These are phyloP conservation scores for Populus pruinosa DNA, from an alignment of 345 rosid species.

Conservation along the genomic window DNA sequence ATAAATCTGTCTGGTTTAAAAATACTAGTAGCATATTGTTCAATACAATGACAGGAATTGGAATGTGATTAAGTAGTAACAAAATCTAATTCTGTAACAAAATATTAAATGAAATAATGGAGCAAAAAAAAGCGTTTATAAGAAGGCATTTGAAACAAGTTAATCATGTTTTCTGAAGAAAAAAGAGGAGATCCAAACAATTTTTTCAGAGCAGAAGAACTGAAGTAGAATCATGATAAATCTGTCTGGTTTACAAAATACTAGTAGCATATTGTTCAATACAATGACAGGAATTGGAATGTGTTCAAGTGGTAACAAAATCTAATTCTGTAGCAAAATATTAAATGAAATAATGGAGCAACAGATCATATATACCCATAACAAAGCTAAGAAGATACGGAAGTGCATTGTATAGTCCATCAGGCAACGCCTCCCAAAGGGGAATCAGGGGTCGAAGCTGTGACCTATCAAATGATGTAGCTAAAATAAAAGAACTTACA, in stretches of 20 bases:
- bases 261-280: neutral
- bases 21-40: neutral
- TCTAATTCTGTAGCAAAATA: neutral
- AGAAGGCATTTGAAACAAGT: neutral
- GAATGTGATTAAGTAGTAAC: neutral
- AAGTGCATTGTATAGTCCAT: constrained; percentile 48
- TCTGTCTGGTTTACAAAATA: neutral
- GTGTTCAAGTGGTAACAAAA: neutral
- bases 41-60: neutral
- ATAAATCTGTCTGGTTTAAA: neutral
- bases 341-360: neutral
- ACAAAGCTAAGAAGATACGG: constrained; percentile 70
- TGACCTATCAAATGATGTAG: constrained; percentile 75
- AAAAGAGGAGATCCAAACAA: neutral
- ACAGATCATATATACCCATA: constrained; percentile 46
- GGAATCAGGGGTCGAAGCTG: constrained; percentile 70
- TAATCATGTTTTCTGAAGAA: neutral
- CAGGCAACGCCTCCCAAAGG: constrained; percentile 59
- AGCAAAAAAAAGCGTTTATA: neutral
- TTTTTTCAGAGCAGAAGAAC: neutral
- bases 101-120: neutral
- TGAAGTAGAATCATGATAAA: neutral
- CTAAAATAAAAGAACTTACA: constrained; percentile 35
- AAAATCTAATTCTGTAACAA: neutral
- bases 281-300: neutral